Evolutionary conservation across 108 stramenopile genomes (phyloP), one percentile per base, ranked within the genome.

Genomic region (Skeletonema tropicum): DNA sequence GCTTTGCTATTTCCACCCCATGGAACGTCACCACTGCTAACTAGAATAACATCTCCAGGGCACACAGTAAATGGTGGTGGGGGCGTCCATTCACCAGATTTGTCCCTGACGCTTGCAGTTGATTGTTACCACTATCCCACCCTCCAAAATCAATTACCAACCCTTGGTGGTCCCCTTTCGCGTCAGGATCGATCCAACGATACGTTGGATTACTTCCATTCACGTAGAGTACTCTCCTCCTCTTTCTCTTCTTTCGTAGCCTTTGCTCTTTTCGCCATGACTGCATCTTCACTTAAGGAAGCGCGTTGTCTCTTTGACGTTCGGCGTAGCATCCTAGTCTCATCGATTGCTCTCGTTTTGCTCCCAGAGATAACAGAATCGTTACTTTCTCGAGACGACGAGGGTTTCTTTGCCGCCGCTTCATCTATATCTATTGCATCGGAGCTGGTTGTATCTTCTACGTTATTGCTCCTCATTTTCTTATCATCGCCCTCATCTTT

Each of bases 11-110:
- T 29, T 42, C 30, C 39, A 36, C 60, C 39, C 75, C 64, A 76
- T 12, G 84, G 68, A 55, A 58, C 65, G 45, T 84, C 83, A 3
- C 74, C 77, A 25, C 78, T 78, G 46, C 83, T 76, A 60, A 91
- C 55, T 33, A 84, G 68, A 23, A 88, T 81, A 31, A 42, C 70
- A 77, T 89, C 88, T 52, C 90, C 90, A 25, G 73, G 59, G 38
- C 80, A 66, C 31, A 91, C 73, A 19, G 58, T 36, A 12, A 80
- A 57, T 3, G 71, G 67, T 65, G 66, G 71, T 38, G 70, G 45
- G 13, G 35, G 46, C 42, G 57, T 26, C 80, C 83, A 35, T 74
- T 49, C 69, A 39, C 35, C 69, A 49, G n/a, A 45, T 38, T 71
- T 35, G 68, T 11, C 60, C 30, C 30, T 52, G 55, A 17, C 41